phyloP scores from a whole-genome alignment of 2,329 filamentous ascomycete genomes.

The Chalaropsis ovoidea region DNA sequence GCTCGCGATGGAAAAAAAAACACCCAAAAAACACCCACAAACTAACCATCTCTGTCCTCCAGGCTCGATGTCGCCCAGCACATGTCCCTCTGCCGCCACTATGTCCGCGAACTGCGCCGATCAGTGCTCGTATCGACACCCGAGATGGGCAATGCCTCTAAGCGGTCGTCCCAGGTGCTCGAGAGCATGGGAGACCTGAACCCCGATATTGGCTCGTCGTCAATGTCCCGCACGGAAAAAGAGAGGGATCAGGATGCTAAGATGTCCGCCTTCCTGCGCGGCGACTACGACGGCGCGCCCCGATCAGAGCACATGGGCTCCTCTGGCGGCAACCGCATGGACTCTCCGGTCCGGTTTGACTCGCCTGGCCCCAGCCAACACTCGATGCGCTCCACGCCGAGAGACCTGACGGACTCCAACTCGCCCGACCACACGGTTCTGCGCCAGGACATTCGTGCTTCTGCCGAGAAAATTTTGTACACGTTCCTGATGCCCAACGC shows the following conservation, averaged over 20 bases:
- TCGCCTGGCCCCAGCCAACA: conserved; percentile 43
- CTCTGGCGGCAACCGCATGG: conserved; percentile 10
- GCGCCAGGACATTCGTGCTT: conserved; percentile 82
- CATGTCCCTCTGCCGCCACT: conserved; percentile 94
- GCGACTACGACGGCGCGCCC: conserved; percentile 37
- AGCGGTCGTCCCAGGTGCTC: conserved; percentile 71
- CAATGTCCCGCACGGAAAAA: conserved; percentile 55
- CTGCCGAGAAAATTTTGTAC: conserved; percentile 97
- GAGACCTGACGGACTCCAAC: conserved; percentile 60
- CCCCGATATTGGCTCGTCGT: conserved; percentile 49
- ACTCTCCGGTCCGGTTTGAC: conserved; percentile 37
- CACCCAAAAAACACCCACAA: too few species aligned
- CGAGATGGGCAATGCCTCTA: conserved; percentile 74
- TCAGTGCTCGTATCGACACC: conserved; percentile 90
- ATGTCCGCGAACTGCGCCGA: conserved; percentile 85
- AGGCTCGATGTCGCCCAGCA: conserved; percentile 99
- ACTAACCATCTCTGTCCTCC: conserved; percentile 4
- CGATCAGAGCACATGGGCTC: conserved; percentile 11
- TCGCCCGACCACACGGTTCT: conserved; percentile 75
- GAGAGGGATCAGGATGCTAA: conserved; percentile 76
- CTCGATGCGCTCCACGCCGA: conserved; percentile 46
- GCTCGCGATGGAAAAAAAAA: too few species aligned
- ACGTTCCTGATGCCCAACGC: conserved; percentile 91
- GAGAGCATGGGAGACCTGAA: conserved; percentile 61
- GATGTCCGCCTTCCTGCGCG: conserved; percentile 79